phyloP scores from a whole-genome alignment of 306 rosid genomes.

The Gynostemma pentaphyllum region DNA sequence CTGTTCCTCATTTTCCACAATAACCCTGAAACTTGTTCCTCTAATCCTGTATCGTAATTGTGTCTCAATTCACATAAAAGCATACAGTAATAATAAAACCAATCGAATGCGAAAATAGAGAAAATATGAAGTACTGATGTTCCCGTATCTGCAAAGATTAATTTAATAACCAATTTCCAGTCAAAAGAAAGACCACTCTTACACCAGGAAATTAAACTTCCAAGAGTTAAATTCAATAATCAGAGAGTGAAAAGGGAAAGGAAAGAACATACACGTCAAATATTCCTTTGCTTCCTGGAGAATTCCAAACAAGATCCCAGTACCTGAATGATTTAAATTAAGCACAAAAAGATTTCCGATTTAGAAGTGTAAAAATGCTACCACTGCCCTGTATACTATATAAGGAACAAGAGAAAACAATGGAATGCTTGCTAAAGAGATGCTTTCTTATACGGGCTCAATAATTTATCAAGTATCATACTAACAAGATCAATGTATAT shows the following conservation, averaged over 20 bases:
- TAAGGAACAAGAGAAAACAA: not conserved
- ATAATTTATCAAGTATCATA: too few species aligned
- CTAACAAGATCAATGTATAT: too few species aligned
- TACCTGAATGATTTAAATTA: slow-evolving; percentile 42
- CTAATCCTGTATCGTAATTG: slow-evolving; percentile 54
- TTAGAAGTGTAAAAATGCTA: too few species aligned
- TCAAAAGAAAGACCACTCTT: not conserved
- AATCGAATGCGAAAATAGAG: not conserved
- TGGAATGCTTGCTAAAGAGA: not conserved
- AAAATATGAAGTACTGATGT: too few species aligned
- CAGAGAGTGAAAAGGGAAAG: slow-evolving; percentile 13
- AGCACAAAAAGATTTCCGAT: not conserved
- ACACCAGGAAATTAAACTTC: not conserved
- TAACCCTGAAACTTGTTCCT: slow-evolving; percentile 59
- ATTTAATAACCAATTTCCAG: not conserved
- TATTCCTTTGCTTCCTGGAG: slow-evolving; percentile 72
- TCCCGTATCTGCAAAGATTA: not conserved
- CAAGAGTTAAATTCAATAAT: not conserved
- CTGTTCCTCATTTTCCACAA: slow-evolving; percentile 78
- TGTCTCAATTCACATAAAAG: slow-evolving; percentile 10
- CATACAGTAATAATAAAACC: not conserved
- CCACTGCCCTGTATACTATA: not conserved
- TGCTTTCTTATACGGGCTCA: not conserved
- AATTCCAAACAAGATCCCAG: slow-evolving; percentile 96
- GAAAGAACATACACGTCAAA: slow-evolving; percentile 72